Conservation (phyloP, 2,329 filamentous ascomycete genomes). For the Hypocreales sp. region DNA sequence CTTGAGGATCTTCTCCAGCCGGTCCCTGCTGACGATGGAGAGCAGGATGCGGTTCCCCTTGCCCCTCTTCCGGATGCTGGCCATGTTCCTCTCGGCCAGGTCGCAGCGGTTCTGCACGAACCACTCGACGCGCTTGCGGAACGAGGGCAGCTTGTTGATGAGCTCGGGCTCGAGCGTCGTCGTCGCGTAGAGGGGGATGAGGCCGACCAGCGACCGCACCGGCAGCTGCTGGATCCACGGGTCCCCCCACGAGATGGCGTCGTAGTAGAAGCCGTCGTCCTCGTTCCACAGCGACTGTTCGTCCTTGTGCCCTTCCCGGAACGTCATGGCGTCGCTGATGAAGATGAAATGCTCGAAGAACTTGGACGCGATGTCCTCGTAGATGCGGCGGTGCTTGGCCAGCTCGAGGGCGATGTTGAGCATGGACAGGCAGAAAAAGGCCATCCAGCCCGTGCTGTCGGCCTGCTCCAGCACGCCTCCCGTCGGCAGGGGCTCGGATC, state of each 20-base stretch:
- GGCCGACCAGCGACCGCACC: conserved; percentile 77
- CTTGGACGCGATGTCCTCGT: conserved; percentile 94
- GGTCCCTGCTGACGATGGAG: conserved; percentile 82
- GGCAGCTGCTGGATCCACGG: conserved; percentile 88
- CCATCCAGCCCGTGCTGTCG: conserved; percentile 98
- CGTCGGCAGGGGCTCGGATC: conserved; percentile 85
- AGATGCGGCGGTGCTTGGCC: conserved; percentile 85
- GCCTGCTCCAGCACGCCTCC: conserved; percentile 90
- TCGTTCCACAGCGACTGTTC: conserved; percentile 92
- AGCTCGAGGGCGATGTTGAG: conserved; percentile 91
- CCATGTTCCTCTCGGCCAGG: conserved; percentile 84
- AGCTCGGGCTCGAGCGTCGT: conserved; percentile 87
- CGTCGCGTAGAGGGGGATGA: conserved; percentile 88
- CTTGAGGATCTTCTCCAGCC: conserved; percentile 75
- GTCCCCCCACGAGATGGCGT: conserved; percentile 91
- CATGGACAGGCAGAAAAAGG: conserved; percentile 93
- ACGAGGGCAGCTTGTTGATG: conserved; percentile 78
- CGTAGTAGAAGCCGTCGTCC: conserved; percentile 94
- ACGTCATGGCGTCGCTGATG: conserved; percentile 95
- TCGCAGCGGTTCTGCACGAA: conserved; percentile 81
- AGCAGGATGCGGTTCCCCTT: conserved; percentile 80
- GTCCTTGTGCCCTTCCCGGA: conserved; percentile 50
- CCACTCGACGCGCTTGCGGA: conserved; percentile 89
- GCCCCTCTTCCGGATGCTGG: conserved; percentile 77
- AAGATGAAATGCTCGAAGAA: conserved; percentile 99